Percentiles rank a stretch among this genome's conserved stretches.
These are phyloP conservation scores for Boletus hoseneyae DNA, from an alignment of 1,284 basidiomycete species.

Conservation along the genomic window DNA sequence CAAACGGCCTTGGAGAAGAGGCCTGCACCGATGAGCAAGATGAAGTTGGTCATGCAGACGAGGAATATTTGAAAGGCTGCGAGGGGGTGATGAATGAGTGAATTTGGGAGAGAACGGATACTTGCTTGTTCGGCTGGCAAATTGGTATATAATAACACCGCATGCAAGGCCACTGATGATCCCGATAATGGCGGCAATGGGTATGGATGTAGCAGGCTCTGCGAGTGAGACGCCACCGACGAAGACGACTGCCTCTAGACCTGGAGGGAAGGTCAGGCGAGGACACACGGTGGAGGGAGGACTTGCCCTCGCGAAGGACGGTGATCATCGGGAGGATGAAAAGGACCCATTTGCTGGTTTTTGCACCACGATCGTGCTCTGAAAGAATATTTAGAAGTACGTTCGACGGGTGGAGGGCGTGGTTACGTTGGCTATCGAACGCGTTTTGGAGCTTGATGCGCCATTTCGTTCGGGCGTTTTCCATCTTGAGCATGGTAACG, in stretches of 20 bases:
- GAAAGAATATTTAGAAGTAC: not conserved
- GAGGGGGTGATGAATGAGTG: not conserved
- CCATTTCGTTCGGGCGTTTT: slow-evolving; percentile 84
- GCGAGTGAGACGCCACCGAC: slow-evolving; percentile 90
- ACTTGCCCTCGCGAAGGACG: slow-evolving; percentile 80
- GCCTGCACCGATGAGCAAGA: slow-evolving; percentile 90
- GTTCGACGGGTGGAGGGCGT: not conserved
- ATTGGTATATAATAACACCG: slow-evolving; percentile 72
- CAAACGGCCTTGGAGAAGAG: slow-evolving; percentile 76
- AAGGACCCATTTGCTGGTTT: slow-evolving; percentile 76
- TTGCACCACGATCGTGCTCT: slow-evolving; percentile 42
- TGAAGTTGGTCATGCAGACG: slow-evolving; percentile 82
- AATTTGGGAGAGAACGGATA: slow-evolving; percentile 7
- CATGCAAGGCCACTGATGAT: slow-evolving; percentile 69
- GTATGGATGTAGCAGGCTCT: slow-evolving; percentile 78
- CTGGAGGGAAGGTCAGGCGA: slow-evolving; percentile 28
- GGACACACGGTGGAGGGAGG: no score
- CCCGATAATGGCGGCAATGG: slow-evolving; percentile 84
- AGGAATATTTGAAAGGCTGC: slow-evolving; percentile 78
- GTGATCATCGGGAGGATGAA: slow-evolving; percentile 89
- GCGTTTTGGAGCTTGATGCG: slow-evolving; percentile 80
- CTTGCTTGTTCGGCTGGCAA: slow-evolving; percentile 70
- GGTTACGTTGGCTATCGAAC: slow-evolving; percentile 59
- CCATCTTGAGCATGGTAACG: slow-evolving; percentile 72
- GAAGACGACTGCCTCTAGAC: slow-evolving; percentile 88